Conservation (phyloP, 2,329 filamentous ascomycete species). For the Zarea fungicola region DNA sequence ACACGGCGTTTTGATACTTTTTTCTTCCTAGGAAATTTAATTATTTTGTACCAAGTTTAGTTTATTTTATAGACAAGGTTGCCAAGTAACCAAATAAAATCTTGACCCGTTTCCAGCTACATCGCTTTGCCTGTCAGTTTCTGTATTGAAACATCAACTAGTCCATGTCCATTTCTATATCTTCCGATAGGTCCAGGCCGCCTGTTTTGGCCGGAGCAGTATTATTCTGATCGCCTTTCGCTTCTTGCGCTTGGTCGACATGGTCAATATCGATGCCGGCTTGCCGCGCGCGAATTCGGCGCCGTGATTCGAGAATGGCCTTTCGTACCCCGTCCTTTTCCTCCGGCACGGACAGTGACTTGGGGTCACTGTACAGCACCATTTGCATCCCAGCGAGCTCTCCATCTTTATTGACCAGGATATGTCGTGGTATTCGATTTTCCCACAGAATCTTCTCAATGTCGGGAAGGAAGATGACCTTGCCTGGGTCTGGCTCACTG, state of each 20-base stretch:
- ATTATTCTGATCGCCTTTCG: background rate
- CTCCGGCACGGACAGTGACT: conserved; percentile 67
- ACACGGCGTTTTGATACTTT: conserved; percentile 10
- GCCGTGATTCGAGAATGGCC: conserved; percentile 75
- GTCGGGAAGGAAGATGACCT: conserved; percentile 75
- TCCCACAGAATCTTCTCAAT: conserved; percentile 74
- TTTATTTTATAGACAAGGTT: background rate
- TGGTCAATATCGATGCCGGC: conserved; percentile 25
- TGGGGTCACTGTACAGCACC: conserved; percentile 78
- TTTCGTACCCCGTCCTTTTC: conserved; percentile 73
- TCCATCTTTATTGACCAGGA: conserved; percentile 54
- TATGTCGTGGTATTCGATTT: conserved; percentile 62
- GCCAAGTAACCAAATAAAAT: background rate
- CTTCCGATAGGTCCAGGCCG: conserved; percentile 34
- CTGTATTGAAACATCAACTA: conserved; percentile 21
- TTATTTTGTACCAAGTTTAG: background rate
- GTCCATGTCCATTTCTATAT: conserved; percentile 65
- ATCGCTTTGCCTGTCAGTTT: background rate
- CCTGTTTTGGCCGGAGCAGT: background rate
- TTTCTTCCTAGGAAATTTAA: background rate
- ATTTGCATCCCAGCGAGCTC: conserved; percentile 62
- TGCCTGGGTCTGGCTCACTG: conserved; percentile 41
- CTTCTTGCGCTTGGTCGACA: conserved; percentile 24
- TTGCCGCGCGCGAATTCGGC: conserved; percentile 58
- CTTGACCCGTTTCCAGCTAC: background rate